These are phyloP conservation scores for Acer saccharum DNA, from an alignment of 345 rosid genomes.

Conservation along the genomic window DNA sequence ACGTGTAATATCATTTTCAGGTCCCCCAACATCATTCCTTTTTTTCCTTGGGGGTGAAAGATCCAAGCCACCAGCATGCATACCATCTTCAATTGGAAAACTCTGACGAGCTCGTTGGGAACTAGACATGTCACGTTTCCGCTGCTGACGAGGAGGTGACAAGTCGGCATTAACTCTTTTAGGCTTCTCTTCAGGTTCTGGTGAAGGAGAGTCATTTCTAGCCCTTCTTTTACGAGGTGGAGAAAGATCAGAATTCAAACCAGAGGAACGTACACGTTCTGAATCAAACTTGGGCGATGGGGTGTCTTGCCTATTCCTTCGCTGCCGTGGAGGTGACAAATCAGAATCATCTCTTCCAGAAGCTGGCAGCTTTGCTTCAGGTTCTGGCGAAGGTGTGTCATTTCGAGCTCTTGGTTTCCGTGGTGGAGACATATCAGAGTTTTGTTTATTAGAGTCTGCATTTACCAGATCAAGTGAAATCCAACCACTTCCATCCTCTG, in stretches of 20 bases:
- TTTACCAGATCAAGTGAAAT: slow-evolving; percentile 45
- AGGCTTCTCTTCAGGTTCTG: slow-evolving; percentile 40
- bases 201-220: slow-evolving; percentile 61
- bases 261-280: neutral
- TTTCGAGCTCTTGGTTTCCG: slow-evolving; percentile 47
- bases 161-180: slow-evolving; percentile 32
- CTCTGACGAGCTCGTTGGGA: slow-evolving; percentile 22
- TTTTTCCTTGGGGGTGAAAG: slow-evolving; percentile 58
- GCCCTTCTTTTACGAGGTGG: slow-evolving; percentile 56
- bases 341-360: slow-evolving; percentile 41
- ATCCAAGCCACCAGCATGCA: slow-evolving; percentile 37
- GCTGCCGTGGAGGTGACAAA: slow-evolving; percentile 54
- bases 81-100: slow-evolving; percentile 12
- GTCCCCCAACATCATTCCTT: slow-evolving; percentile 8
- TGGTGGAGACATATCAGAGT: slow-evolving; percentile 70
- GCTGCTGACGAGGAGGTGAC: slow-evolving; percentile 34
- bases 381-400: slow-evolving; percentile 68
- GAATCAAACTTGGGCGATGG: slow-evolving; percentile 37
- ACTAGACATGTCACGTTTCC: slow-evolving; percentile 19
- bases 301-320: slow-evolving; percentile 34
- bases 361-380: slow-evolving; percentile 21
- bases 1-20: slow-evolving; percentile 18
- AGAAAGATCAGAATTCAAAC: slow-evolving; percentile 51
- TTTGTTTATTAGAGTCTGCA: slow-evolving; percentile 9
- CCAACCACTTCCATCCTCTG: slow-evolving; percentile 99